Conservation (phyloP, 805 yeast species). For the Debaryomyces tyrocola region DNA sequence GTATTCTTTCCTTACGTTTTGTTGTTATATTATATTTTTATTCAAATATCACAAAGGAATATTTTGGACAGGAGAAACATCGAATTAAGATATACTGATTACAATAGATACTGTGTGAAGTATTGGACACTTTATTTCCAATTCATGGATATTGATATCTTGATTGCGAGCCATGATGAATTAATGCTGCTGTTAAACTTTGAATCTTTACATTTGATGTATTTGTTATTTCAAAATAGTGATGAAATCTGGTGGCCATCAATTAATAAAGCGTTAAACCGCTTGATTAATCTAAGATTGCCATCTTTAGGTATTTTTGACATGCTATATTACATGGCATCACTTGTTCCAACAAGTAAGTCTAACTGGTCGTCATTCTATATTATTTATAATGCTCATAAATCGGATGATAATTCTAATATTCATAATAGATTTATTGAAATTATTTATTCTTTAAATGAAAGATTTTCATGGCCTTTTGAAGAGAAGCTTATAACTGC, state of each 20-base stretch:
- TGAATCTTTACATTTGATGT: conserved; percentile 23
- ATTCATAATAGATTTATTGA: conserved; percentile 28
- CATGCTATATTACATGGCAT: conserved; percentile 13
- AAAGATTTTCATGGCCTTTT: conserved; percentile 28
- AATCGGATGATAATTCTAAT: conserved; percentile 12
- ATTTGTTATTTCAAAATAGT: conserved; percentile 12
- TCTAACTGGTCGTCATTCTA: conserved; percentile 27
- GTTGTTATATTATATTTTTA: conserved; percentile 11
- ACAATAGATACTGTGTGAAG: conserved; percentile 6
- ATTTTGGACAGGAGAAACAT: background rate
- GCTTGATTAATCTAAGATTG: background rate
- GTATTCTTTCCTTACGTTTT: conserved; percentile 18
- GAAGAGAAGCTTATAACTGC: conserved; percentile 33
- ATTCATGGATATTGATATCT: conserved; percentile 12
- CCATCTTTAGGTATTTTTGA: conserved; percentile 9
- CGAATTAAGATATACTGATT: background rate
- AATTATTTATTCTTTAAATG: conserved; percentile 22
- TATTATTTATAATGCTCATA: conserved; percentile 16
- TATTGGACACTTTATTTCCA: conserved; percentile 24
- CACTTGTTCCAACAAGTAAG: conserved; percentile 10
- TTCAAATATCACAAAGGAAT: conserved; percentile 3
- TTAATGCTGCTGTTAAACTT: conserved; percentile 1
- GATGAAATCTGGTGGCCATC: conserved; percentile 26
- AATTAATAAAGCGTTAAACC: conserved; percentile 17
- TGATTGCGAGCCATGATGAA: conserved; percentile 3